Evolutionary conservation across 2,329 filamentous ascomycete species (phyloP), one percentile per base, ranked within the genome.

Genomic region (Intubia oerlemansii): DNA sequence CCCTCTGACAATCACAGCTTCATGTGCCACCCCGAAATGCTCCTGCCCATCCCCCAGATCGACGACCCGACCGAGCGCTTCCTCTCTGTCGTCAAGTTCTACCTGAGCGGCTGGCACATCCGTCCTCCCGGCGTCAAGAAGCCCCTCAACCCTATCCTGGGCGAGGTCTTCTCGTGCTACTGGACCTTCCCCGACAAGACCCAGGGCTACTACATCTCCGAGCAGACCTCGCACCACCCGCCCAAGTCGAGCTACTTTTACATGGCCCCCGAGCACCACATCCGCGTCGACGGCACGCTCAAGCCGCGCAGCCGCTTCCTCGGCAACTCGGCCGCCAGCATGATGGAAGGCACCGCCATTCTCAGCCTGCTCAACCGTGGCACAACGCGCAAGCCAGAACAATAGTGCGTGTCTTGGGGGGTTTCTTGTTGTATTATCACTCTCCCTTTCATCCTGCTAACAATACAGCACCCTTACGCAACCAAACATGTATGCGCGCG

Each of bases 161-260:
- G 88, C 45, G 88, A 98, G 53, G 76, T 77, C 25, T 95, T 84
- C 47, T 85, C 81, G 29, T 84, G 85, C 50, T 93, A 88, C 51
- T 98, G 88, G 88, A 78, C 93, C 40, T 74, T 91, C 37, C 66
- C 74, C 10, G 77, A 90, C 50, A 60, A 72, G 12, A 91, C 80
- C 18, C 71, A 68, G 39, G 85, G 79, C 36, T 98, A 92, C 56
- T 98, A 98, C 54, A 81, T 98, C 41, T 72, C 85, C 27, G 88
- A 98, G 52, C 88, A 98, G 52, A 98, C 88, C 2, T 95, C 84
- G 17, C 88, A 98, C 49, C 88, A 98, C 46, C 88, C 88, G 18
- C 88, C 88, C 17, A 98, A 98, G 56, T 95, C 85, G 26, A 92
- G 82, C 52, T 98, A 98, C 57, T 98, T 98, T 51, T 98, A 92